phyloP scores from a whole-genome alignment of 73 alveolate genomes.

The Paramecium caudatum region DNA sequence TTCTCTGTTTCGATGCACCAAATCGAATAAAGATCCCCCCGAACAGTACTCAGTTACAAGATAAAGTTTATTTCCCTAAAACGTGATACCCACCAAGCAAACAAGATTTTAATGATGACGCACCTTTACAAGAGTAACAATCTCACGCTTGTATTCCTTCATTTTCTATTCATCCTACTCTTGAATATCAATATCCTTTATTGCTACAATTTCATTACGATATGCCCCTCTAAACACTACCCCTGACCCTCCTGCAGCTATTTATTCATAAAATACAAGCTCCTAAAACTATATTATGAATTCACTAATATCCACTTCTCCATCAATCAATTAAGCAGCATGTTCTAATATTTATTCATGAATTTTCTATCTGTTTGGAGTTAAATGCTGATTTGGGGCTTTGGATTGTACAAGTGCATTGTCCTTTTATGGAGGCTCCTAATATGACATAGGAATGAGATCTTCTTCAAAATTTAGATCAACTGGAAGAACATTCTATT shows the following conservation, averaged over 20 bases:
- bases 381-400: background rate
- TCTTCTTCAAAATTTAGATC: too few species aligned
- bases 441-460: too few species aligned
- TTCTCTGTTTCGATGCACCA: slow-evolving; percentile 10
- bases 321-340: background rate
- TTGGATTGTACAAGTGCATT: background rate
- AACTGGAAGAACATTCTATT: background rate
- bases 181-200: slow-evolving; percentile 26
- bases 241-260: slow-evolving; percentile 49
- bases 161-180: slow-evolving; percentile 14
- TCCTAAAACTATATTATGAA: background rate
- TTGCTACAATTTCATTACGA: slow-evolving; percentile 3
- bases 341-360: background rate
- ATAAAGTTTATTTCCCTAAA: slow-evolving; percentile 23
- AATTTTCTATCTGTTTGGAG: slow-evolving; percentile 2
- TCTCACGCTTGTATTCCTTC: slow-evolving; percentile 58
- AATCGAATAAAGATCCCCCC: slow-evolving; percentile 43
- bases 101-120: slow-evolving; percentile 49
- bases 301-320: slow-evolving; percentile 2
- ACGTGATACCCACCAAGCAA: slow-evolving; percentile 18
- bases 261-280: background rate
- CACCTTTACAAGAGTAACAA: slow-evolving; percentile 10
- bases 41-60: slow-evolving; percentile 16
- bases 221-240: slow-evolving; percentile 12
- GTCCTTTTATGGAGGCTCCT: background rate